Base-by-base conservation (phyloP, 2,329 filamentous ascomycete species). In the Trichophyton mentagrophytes region DNA sequence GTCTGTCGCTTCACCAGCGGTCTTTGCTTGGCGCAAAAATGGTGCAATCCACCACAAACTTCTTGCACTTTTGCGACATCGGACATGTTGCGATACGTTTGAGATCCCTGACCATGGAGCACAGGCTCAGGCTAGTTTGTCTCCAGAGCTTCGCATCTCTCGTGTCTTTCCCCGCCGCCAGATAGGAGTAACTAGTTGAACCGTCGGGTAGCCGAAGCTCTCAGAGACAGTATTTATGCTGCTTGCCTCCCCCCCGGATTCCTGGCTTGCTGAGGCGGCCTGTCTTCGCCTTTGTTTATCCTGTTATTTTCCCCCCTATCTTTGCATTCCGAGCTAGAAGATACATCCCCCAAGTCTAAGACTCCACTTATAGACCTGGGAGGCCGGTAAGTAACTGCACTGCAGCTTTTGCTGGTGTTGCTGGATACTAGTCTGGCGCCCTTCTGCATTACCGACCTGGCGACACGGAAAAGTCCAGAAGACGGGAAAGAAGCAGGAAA, bases 161-260 rank as follows among this genome's bases (percentile, higher is more conserved):
- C 30, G 51, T 55, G 33, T 55, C 51, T 20, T 53, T 55, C 51
- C 51, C 51, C 51, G 51, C 51, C 51, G 51, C 51, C n/a, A 30
- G 49, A 17, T 36, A n/a, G 15, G 13, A 17, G 17, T 17, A 17
- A 17, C 17, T 27, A 8, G 22, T 5, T 53, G 9, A 36, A 53
- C 49, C 22, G 49, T 53, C 49, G 49, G 49, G 49, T 53, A 53
- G n/a, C 40, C 30, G 51, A 33, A 36, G 22, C 15, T 15, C 51
- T 17, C 13, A 9, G 27, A 38, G 33, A 38, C 33, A 5, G 15
- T 55, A 17, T 44, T 44, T 44, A 44, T 44, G 6, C n/a, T 44
- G 15, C 15, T 7, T 17, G 7, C n/a, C 11, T 17, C 40, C 15
- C 40, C 15, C 40, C n/a, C 40, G n/a, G n/a, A 3, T 44, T 17